phyloP scores from a whole-genome alignment of 2,329 filamentous ascomycete genomes.

The Helicocarpus griseus region DNA sequence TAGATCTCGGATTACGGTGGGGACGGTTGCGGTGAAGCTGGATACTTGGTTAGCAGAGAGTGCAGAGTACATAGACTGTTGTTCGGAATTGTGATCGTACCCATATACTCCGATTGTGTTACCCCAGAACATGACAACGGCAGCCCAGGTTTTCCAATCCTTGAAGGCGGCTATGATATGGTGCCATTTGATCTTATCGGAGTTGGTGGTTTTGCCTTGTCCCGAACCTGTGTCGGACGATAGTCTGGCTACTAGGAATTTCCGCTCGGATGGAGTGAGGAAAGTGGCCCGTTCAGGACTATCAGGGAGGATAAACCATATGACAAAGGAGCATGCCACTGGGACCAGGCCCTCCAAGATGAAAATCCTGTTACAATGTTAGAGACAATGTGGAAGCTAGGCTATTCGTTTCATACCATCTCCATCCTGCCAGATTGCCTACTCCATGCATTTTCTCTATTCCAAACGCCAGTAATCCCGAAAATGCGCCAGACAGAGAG shows the following conservation, averaged over 20 bases:
- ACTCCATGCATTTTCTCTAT: slow-evolving; percentile 38
- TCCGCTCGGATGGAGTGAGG: slow-evolving; percentile 39
- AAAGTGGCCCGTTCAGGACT: slow-evolving; percentile 53
- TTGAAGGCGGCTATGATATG: slow-evolving; percentile 36
- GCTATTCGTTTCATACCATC: slow-evolving; percentile 24
- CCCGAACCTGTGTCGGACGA: slow-evolving; percentile 14
- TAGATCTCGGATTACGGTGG: slow-evolving; percentile 22
- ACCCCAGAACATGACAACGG: slow-evolving; percentile 16
- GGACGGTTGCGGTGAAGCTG: slow-evolving; percentile 15
- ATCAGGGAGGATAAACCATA: slow-evolving; percentile 57
- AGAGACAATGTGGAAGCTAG: background rate
- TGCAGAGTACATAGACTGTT: too few species aligned
- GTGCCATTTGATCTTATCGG: slow-evolving; percentile 30
- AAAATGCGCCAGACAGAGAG: slow-evolving; percentile 34
- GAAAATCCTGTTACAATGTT: slow-evolving; percentile 26
- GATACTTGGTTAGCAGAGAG: too few species aligned
- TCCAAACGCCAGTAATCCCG: slow-evolving; percentile 40
- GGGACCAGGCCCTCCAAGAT: slow-evolving; percentile 40
- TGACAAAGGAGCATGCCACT: slow-evolving; percentile 40
- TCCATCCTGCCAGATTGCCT: slow-evolving; percentile 34
- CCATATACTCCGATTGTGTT: slow-evolving; percentile 16
- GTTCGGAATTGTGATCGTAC: background rate
- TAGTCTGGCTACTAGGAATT: slow-evolving; percentile 24
- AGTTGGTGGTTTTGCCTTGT: slow-evolving; percentile 16
- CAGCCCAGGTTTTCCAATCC: slow-evolving; percentile 39